A percentile compares a stretch with the other conserved stretches of the same genome.
phyloP scores from a whole-genome alignment of 805 yeast species.

The Nakazawaea siamensis region DNA sequence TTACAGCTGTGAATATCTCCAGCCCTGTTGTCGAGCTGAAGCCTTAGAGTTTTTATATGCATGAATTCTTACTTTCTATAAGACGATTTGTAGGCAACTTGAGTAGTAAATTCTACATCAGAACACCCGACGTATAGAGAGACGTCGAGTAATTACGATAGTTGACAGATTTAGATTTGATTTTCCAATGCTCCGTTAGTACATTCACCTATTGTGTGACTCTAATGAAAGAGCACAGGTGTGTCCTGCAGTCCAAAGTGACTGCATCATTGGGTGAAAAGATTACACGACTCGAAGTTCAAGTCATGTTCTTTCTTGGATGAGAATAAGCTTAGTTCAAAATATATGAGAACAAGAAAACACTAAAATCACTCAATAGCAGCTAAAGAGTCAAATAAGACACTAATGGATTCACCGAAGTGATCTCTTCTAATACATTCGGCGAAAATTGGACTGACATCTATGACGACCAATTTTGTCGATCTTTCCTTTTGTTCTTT shows the following conservation, averaged over 20 bases:
- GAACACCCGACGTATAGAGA: no score
- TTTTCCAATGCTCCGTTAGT: slow-evolving; percentile 58
- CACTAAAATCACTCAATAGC: slow-evolving; percentile 24
- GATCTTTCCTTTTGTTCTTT: slow-evolving; percentile 48
- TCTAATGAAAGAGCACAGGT: slow-evolving; percentile 15
- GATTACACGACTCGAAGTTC: neutral
- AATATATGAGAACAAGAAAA: slow-evolving; percentile 5
- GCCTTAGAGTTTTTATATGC: no score
- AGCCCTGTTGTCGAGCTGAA: slow-evolving; percentile 39
- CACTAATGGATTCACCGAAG: slow-evolving; percentile 94
- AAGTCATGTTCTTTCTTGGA: neutral
- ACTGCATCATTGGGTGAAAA: slow-evolving; percentile 49
- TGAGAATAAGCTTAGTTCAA: no score
- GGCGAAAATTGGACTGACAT: slow-evolving; percentile 91
- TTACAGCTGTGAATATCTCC: slow-evolving; percentile 81
- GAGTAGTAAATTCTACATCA: no score
- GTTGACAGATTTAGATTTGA: no score
- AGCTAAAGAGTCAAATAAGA: slow-evolving; percentile 81
- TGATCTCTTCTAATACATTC: slow-evolving; percentile 99
- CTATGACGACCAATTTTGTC: slow-evolving; percentile 76
- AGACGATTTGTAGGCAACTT: no score
- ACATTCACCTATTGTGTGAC: slow-evolving; percentile 23
- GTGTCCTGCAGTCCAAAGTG: slow-evolving; percentile 46
- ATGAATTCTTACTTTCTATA: no score
- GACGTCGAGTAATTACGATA: no score